Percentiles rank a stretch among this genome's conserved stretches.
phyloP scores from a whole-genome alignment of 73 alveolate genomes.

The Paramecium sonneborni region DNA sequence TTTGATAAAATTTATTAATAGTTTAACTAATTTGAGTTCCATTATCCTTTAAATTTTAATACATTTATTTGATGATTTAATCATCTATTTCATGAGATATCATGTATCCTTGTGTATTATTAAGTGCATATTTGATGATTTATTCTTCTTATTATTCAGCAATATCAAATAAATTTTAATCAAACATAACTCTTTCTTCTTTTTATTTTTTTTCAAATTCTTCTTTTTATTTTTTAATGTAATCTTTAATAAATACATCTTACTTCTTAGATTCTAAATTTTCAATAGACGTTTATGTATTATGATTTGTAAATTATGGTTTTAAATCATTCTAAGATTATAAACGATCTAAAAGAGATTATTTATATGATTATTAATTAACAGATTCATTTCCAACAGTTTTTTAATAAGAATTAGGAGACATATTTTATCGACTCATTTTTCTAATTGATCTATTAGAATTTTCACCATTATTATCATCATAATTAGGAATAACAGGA shows the following conservation, averaged over 20 bases:
- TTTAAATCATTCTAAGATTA: neutral
- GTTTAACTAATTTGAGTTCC: neutral
- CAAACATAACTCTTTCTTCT: constrained; percentile 28
- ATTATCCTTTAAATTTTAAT: neutral
- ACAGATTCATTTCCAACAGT: neutral
- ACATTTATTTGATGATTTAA: neutral
- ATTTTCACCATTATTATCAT: neutral
- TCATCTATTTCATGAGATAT: neutral
- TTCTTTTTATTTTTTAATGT: neutral
- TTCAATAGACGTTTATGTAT: neutral
- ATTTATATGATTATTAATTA: neutral
- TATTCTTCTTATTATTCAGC: neutral
- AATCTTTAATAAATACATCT: constrained; percentile 8
- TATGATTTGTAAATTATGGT: neutral
- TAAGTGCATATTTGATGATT: constrained; percentile 9
- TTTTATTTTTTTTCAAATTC: neutral
- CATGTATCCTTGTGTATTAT: neutral
- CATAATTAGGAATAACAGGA: neutral
- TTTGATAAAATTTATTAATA: neutral
- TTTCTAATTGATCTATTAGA: neutral
- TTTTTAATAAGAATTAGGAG: neutral
- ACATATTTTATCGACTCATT: neutral
- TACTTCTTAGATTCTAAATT: neutral
- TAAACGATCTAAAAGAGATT: neutral
- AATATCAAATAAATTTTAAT: neutral